Conservation (phyloP, 2,329 filamentous ascomycete species). For the Fusarium nelsonii region DNA sequence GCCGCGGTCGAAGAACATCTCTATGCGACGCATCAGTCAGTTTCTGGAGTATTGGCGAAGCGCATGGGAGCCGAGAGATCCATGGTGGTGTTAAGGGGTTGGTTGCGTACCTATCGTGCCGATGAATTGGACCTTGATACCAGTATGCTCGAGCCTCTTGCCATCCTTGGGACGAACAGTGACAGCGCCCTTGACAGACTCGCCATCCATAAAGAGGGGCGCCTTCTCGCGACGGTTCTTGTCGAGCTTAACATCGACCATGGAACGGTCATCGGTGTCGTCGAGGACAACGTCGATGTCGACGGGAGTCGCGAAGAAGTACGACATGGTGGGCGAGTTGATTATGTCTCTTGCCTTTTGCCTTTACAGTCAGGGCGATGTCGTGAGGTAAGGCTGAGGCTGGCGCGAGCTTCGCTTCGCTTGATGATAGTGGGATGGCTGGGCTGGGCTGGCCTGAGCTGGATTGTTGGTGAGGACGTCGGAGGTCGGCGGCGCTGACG, state of each 20-base stretch:
- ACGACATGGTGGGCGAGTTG: constrained; percentile 77
- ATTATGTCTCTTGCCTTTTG: constrained; percentile 2
- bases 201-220: constrained; percentile 96
- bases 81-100: constrained; percentile 19
- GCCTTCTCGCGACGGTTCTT: constrained; percentile 98
- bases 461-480: constrained; percentile 28
- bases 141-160: constrained; percentile 96
- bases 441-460: constrained; percentile 26
- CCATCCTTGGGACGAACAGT: constrained; percentile 97
- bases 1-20: constrained; percentile 99
- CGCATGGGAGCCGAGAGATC: constrained; percentile 21
- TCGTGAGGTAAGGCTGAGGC: constrained; percentile 35
- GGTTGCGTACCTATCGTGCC: constrained; percentile 85
- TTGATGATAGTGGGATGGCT: constrained; percentile 36
- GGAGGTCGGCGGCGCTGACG: constrained; percentile 51
- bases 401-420: constrained; percentile 29
- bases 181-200: constrained; percentile 96
- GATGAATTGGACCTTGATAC: constrained; percentile 99
- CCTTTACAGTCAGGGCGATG: constrained; percentile 1
- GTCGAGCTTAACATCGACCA: constrained; percentile 98
- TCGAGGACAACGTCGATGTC: constrained; percentile 99
- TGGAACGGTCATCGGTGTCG: constrained; percentile 91
- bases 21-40: constrained; percentile 59
- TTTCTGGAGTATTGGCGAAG: constrained; percentile 7
- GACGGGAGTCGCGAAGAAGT: constrained; percentile 97